A percentile compares a stretch with the other conserved stretches of the same genome.
phyloP scores from a whole-genome alignment of 192 early-diverging fungal species.

The Dispira parvispora region DNA sequence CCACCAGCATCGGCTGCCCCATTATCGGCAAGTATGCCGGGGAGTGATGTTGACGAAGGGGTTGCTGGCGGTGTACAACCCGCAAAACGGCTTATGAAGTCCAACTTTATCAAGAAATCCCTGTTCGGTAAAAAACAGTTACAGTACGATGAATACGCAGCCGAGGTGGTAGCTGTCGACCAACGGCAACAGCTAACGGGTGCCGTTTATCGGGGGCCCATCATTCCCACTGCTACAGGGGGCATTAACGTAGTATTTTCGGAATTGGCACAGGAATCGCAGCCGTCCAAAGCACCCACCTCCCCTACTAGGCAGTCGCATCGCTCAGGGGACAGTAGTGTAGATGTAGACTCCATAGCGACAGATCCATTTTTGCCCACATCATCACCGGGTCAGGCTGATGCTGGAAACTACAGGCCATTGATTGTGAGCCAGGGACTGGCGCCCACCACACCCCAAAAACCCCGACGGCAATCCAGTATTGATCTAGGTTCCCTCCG shows the following conservation, averaged over 20 bases:
- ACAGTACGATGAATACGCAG: constrained; percentile 5
- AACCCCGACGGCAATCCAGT: not conserved
- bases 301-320: not conserved
- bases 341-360: not conserved
- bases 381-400: not conserved
- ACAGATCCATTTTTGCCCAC: not conserved
- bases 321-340: not conserved
- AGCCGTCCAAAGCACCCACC: not conserved
- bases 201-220: not conserved
- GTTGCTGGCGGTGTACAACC: no score
- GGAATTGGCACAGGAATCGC: not conserved
- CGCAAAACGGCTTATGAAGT: not conserved
- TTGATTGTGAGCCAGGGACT: no score
- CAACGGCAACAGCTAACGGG: not conserved
- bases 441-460: not conserved
- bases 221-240: not conserved
- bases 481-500: not conserved
- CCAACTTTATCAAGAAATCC: constrained; percentile 6
- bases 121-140: constrained; percentile 5
- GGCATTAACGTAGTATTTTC: constrained; percentile 4
- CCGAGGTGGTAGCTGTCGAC: constrained; percentile 1
- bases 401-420: not conserved
- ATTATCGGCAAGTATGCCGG: no score
- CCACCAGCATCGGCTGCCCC: no score
- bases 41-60: no score